Percentiles rank a stretch among this genome's conserved stretches.
Evolutionary conservation across 805 yeast species (phyloP).

Genomic region (Cyberlindnera euphorbiiphila): DNA sequence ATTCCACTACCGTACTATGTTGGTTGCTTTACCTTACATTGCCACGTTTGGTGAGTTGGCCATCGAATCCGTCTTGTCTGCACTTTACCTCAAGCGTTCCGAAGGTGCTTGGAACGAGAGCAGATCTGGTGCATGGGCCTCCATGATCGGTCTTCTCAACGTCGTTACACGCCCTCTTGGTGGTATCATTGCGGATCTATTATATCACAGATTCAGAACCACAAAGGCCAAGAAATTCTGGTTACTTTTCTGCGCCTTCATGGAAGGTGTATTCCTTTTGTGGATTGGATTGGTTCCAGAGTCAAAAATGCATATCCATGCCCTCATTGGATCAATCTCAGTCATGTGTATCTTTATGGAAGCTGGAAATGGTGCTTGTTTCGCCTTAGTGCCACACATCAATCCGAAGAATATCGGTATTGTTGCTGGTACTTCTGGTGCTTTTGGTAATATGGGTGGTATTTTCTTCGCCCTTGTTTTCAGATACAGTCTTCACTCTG

Average conservation of each 20-base stretch:
- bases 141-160: constrained; percentile 32
- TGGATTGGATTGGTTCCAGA: constrained; percentile 33
- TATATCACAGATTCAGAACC: constrained; percentile 29
- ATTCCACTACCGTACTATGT: constrained; percentile 29
- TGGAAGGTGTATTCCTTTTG: constrained; percentile 33
- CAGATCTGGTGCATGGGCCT: constrained; percentile 31
- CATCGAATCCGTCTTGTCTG: constrained; percentile 27
- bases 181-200: constrained; percentile 29
- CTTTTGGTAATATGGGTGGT: constrained; percentile 36
- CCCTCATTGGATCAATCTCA: constrained; percentile 30
- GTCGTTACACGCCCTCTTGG: constrained; percentile 31
- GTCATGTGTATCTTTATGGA: constrained; percentile 34
- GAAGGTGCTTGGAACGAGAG: constrained; percentile 21
- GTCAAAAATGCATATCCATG: constrained; percentile 24
- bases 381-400: constrained; percentile 33
- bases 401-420: constrained; percentile 34
- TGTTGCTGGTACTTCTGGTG: constrained; percentile 36
- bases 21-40: constrained; percentile 27
- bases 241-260: constrained; percentile 29
- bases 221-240: constrained; percentile 33
- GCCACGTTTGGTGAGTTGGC: constrained; percentile 32
- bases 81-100: constrained; percentile 23
- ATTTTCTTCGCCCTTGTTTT: constrained; percentile 34
- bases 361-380: constrained; percentile 38
- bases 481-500: constrained; percentile 26